phyloP scores from a whole-genome alignment of 2,329 filamentous ascomycete species.

The Mariannaea elegans region DNA sequence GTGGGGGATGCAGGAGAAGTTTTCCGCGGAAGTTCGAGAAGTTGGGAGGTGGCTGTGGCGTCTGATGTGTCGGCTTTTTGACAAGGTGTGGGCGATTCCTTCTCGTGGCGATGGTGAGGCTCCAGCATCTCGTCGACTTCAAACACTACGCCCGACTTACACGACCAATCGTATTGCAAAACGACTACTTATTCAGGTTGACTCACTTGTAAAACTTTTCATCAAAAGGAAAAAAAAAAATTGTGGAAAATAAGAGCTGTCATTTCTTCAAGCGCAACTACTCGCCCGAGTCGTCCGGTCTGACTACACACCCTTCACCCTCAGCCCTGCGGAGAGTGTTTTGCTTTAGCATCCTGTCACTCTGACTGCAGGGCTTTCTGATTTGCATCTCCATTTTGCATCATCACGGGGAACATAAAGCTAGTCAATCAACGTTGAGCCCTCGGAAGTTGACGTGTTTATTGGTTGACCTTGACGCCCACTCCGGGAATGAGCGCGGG shows the following conservation, averaged over 20 bases:
- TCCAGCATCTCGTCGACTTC: no score
- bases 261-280: not conserved
- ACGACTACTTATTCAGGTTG: not conserved
- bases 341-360: not conserved
- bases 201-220: not conserved
- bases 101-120: not conserved
- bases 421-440: not conserved
- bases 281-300: not conserved
- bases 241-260: not conserved
- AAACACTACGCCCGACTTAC: not conserved
- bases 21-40: not conserved
- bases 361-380: no score
- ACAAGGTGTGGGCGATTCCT: not conserved
- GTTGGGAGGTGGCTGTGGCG: not conserved
- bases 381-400: not conserved
- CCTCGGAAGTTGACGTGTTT: not conserved
- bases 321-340: not conserved
- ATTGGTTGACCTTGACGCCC: constrained; percentile 6
- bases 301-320: not conserved
- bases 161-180: not conserved
- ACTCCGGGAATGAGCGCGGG: not conserved
- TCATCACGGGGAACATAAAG: not conserved
- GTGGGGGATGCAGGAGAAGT: not conserved
- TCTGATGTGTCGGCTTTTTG: not conserved
- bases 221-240: not conserved